Evolutionary conservation across 2,329 filamentous ascomycete genomes (phyloP), one percentile per base, ranked within the genome.

Genomic region (Ampelomyces quisqualis): DNA sequence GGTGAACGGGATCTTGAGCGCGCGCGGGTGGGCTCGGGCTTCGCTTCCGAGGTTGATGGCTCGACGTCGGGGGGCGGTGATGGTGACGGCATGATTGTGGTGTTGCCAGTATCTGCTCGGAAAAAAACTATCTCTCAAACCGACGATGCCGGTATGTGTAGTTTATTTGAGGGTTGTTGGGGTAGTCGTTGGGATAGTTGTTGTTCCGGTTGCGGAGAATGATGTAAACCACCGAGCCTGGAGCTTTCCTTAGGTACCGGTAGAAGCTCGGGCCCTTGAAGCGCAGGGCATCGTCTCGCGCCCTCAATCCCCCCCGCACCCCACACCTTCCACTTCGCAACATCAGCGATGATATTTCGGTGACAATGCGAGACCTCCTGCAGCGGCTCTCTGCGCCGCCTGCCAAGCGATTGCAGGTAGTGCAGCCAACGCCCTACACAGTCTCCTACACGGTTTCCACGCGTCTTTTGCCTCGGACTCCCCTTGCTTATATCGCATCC

Each of bases 381-480:
- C 45, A 53, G n/a, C 51, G 49, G 36, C 40, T 65, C 13, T 58
- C 40, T 6, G 56, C 62, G 10, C 65, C 64, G 2, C 55, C 60
- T 2, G 24, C 45, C 3, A 58, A 61, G 14, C 58, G 49, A 4
- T 50, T 67, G 0, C 58, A 40, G 7, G 56, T 45, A 9, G 38
- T 62, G 7, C 51, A 59, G n/a, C 74, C 74, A 9, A 75, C 93
- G 17, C 85, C 88, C 32, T 94, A 90, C 2, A 95, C 93, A n/a
- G 84, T 88, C 64, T 86, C 88, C 53, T 97, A 91, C 76, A 94
- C 86, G 20, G 88, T 96, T 40, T 93, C 90, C 23, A 96, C 90
- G 43, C 81, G 82, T 30, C 81, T 86, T 9, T 61, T 68, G 9
- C 70, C 69, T 23, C 66, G 65, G 7, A 77, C 73, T 11, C 58